Evolutionary conservation across 768 basidiomycete species (phyloP).

Genomic region (Suillus placidus): DNA sequence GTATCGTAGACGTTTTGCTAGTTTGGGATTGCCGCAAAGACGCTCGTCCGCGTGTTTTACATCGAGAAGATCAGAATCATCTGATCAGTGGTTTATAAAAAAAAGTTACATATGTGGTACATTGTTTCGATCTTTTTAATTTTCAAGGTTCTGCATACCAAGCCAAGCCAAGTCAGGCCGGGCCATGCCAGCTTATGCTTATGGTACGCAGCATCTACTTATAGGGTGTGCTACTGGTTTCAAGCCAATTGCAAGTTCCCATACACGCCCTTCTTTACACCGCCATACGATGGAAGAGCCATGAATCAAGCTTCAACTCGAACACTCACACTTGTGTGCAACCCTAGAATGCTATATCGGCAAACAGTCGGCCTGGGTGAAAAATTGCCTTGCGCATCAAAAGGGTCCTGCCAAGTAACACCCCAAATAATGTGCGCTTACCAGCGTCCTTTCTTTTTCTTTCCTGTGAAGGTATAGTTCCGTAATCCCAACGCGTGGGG

Average conservation of each 20-base stretch:
- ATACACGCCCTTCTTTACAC: constrained; percentile 4
- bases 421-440: neutral
- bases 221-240: neutral
- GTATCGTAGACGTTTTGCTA: neutral
- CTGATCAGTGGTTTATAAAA: neutral
- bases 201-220: neutral
- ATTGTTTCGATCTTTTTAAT: neutral
- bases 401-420: constrained; percentile 1
- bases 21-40: constrained; percentile 5
- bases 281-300: constrained; percentile 4
- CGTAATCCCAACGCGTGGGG: neutral
- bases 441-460: neutral
- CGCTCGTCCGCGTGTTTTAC: neutral
- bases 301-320: neutral
- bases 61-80: constrained; percentile 3
- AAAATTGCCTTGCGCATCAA: constrained; percentile 2
- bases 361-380: constrained; percentile 1
- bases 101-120: constrained; percentile 3
- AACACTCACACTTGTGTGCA: constrained; percentile 1
- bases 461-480: neutral
- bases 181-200: neutral
- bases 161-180: neutral
- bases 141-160: neutral
- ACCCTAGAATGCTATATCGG: neutral
- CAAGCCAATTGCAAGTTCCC: neutral